Conservation (phyloP, 2,329 filamentous ascomycete species). For the Penicillium frequentans region DNA sequence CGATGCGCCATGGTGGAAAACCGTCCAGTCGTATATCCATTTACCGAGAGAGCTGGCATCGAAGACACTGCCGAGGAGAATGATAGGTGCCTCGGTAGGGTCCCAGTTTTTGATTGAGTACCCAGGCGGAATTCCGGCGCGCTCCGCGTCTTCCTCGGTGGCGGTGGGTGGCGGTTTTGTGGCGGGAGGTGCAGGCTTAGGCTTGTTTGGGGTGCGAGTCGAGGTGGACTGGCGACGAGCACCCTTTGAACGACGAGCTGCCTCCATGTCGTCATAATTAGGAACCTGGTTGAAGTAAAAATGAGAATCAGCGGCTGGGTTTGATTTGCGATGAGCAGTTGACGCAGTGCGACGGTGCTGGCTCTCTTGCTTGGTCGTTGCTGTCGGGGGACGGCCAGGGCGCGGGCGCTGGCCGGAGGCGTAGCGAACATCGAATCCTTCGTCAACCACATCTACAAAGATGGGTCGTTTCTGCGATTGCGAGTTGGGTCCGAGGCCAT, state of each 20-base stretch:
- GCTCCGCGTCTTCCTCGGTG: conserved; percentile 64
- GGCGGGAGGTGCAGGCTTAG: conserved; percentile 36
- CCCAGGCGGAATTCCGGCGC: conserved; percentile 74
- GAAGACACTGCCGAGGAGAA: conserved; percentile 92
- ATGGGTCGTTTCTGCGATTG: conserved; percentile 53
- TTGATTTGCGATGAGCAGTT: conserved; percentile 42
- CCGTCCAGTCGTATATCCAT: conserved; percentile 99
- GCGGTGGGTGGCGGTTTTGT: conserved; percentile 50
- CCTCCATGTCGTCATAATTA: conserved; percentile 55
- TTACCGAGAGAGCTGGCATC: conserved; percentile 97
- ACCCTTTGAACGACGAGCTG: conserved; percentile 47
- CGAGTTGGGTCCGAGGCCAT: conserved; percentile 32
- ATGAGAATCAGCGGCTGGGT: conserved; percentile 50
- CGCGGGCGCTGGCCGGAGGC: conserved; percentile 45
- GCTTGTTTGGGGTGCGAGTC: conserved; percentile 45
- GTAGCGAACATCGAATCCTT: conserved; percentile 51
- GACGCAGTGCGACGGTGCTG: conserved; percentile 27
- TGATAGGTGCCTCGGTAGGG: conserved; percentile 87
- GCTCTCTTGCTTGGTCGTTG: conserved; percentile 24
- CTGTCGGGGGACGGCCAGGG: conserved; percentile 20
- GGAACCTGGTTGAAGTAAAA: conserved; percentile 57
- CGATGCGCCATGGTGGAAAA: conserved; percentile 79
- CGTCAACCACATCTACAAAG: conserved; percentile 58
- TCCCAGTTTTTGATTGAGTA: conserved; percentile 99
- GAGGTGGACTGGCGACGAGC: conserved; percentile 57